Conservation (phyloP, 768 basidiomycete genomes). For the Hericium rajendrae region DNA sequence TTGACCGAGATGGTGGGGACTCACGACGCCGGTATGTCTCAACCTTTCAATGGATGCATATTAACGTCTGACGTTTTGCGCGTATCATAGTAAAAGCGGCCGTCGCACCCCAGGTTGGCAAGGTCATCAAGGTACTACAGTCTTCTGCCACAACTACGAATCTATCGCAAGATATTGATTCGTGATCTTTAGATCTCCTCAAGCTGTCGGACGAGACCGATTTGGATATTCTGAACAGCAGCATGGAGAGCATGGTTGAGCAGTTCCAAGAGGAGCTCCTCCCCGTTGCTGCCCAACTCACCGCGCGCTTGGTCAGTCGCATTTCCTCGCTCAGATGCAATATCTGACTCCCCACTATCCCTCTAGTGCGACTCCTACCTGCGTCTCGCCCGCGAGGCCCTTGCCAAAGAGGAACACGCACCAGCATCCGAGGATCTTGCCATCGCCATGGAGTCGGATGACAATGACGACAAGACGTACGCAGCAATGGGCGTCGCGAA, state of each 20-base stretch:
- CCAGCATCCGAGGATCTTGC: conserved; percentile 47
- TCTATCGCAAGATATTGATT: background rate
- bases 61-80: background rate
- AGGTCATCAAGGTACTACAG: conserved; percentile 70
- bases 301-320: conserved; percentile 58
- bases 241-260: conserved; percentile 83
- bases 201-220: conserved; percentile 89
- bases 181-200: conserved; percentile 50
- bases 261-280: conserved; percentile 76
- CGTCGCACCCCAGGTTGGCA: conserved; percentile 69
- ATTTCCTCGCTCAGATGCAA: too few species aligned
- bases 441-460: conserved; percentile 35
- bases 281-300: conserved; percentile 76
- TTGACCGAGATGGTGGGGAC: conserved; percentile 65
- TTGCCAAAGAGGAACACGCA: conserved; percentile 40
- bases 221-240: conserved; percentile 70
- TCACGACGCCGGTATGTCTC: conserved; percentile 49
- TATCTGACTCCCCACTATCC: background rate
- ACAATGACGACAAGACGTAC: conserved; percentile 80
- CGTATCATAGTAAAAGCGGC: conserved; percentile 46
- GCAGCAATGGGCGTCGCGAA: conserved; percentile 83
- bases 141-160: background rate
- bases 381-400: conserved; percentile 64
- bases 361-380: conserved; percentile 72
- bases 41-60: background rate